Evolutionary conservation across 441 rosid species (phyloP), one percentile per base, ranked within the genome.

Genomic region (Gossypium gossypioides): DNA sequence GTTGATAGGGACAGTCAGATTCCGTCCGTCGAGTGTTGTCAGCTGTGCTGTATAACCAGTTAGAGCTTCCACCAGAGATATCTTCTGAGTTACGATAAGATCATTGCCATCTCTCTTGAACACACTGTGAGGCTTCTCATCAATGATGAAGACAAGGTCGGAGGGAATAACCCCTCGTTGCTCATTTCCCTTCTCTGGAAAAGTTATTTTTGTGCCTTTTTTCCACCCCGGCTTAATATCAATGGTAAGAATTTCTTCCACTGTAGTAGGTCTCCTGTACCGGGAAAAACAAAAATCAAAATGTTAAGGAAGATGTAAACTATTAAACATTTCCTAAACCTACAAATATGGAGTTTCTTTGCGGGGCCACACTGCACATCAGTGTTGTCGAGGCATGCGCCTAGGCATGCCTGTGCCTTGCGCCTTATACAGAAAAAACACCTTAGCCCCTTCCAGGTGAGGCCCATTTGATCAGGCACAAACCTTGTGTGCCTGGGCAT

Each of bases 161-260:
- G 93, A 80, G 8, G 96, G 91, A 74, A 85, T 77, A 64, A 84
- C 64, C 16, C 88, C 89, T 1, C 86, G 83, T 21, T 78, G 87
- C 69, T 87, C 91, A 56, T 88, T 86, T 44, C 96, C 93, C 77
- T 88, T 90, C 61, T 81, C 85, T 0, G 83, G 84, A 72, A 87
- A 90, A 2, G 91, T 90, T 54, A 88, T 81, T 78, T 87, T 90
- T 6, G 90, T 88, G 25, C 96, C 96, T 77, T 86, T 90, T 74
- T 88, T 90, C 91, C 93, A 86, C 37, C 96, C 96, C 1, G 90
- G 92, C 83, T 84, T 88, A 76, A 88, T 79, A 79, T 86, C 91
- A 18, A 90, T 85, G 7, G 90, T 75, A 29, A 90, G 86, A 64
- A 86, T 86, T 82, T 88, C 93, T 64, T 88, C 90, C 10, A 81